Base-by-base conservation (phyloP, 345 rosid genomes). In the Salix viminalis region DNA sequence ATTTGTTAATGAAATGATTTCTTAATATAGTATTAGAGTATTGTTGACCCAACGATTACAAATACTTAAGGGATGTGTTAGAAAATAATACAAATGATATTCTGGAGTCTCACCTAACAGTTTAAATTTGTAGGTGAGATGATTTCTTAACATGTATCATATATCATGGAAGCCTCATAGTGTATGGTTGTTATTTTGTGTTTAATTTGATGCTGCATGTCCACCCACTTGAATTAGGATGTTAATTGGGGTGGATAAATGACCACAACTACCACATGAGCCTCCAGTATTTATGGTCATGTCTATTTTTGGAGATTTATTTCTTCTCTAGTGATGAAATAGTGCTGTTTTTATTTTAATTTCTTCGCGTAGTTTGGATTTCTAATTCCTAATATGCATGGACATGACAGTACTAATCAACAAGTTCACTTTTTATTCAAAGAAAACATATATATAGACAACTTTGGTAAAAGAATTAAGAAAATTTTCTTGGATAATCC, bases 341-440 rank as follows among this genome's bases (percentile, higher is more conserved):
- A 23, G 16, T 68, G 48, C 44, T 68, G 36, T 21, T 54, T 5
- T 71, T 24, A 30, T 48, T 34, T 54, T 54, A 34, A 34, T 71
- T 71, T 54, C 21, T 7, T 21, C 6, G 30, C 2, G 12, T 21
- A 18, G 13, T 34, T 71, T 36, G 37, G 48, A 24, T 62, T 73
- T 30, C 76, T 7, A 23, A 24, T 62, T 73, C n/a, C 76, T 23
- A 14, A 8, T 23, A 26, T n/a, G 24, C 26, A 60, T 36, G 13
- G 61, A 28, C 19, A 52, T 18, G 34, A 32, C 62, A 6, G 2
- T 6, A 23, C 34, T 11, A 24, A 24, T 41, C 42, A 54, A 15
- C 8, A 52, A 26, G 46, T 10, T 76, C 41, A 46, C 21, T 13
- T 76, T 67, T 76, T 76, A 54, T 76, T 76, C 2, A 14, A n/a